Base-by-base conservation (phyloP, 1,139 yeast genomes). In the Geotrichum fermentans region DNA sequence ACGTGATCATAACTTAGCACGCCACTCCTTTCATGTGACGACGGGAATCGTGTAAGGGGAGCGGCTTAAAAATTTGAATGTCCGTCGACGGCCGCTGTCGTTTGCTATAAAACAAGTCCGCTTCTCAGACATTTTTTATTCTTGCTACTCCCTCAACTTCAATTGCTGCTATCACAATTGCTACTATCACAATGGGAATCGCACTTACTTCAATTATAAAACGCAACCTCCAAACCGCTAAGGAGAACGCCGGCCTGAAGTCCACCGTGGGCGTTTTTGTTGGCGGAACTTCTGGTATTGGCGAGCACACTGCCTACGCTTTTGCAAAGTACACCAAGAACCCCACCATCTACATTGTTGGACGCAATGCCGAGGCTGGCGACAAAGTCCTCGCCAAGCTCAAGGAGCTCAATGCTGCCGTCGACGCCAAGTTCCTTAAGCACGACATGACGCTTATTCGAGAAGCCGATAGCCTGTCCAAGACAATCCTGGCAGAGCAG, bases 241-340 rank as follows among this genome's bases (percentile, higher is more conserved):
- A 29, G 14, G 49, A 39, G n/a, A 16, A 20, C 6, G 35, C 42
- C 13, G 20, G 18, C 24, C 36, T 39, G 11, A 30, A n/a, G 26
- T 33, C 42, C 35, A 36, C 62, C 6, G 65, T 61, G 2, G 69
- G 56, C n/a, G 65, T 64, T 11, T 61, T 65, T 45, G 55, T 62
- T 16, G 69, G 69, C 10, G 68, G 59, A 5, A 64, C 68, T 11
- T 51, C 57, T 10, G 69, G 69, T 20, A 61, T 65, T 40, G 69
- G 69, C 20, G 59, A 60, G 41, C 50, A 56, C 49, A 58, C 65
- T 4, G 65, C 66, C 30, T 59, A 58, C 51, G 51, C 56, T 20
- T 60, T 61, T 50, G 69, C 64, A 20, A 52, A 52, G 34, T 56
- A 60, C 51, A 56, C 59, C 33, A 51, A 55, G 14, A 35, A 43